Base-by-base conservation (phyloP, 345 rosid genomes). In the Salix udensis region DNA sequence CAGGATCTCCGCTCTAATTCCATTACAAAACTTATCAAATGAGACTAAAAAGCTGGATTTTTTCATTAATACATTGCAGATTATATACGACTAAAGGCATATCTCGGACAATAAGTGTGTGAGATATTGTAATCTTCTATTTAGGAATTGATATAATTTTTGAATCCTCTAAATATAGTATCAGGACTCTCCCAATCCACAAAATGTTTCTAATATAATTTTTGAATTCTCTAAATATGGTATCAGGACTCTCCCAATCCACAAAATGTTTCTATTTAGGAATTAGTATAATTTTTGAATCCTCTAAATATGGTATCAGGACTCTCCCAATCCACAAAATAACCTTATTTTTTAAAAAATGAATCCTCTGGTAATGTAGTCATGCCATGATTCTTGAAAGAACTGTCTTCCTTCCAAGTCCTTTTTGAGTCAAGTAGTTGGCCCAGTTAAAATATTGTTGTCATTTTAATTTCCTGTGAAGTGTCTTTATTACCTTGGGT, bases 401-500 rank as follows among this genome's bases (percentile, higher is more conserved):
- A 53, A 58, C 58, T 4, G 26, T 34, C 31, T 68, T 70, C 53
- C 50, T 68, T 70, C 53, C 50, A 21, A 48, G 65, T 46, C 70
- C 65, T 37, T 71, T 23, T 16, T 60, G 64, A 50, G 70, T 70
- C 68, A 71, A 64, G 28, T 65, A 10, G 71, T 36, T 65, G 53
- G 42, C 65, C 26, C 65, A 15, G 9, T 70, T 70, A 46, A 26
- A n/a, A 46, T 34, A 9, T 65, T 58, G 36, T 46, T 11, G 13
- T 16, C 40, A 68, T 40, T 76, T 76, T 44, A 44, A 44, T 62
- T 77, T 70, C 55, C 60, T 48, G 34, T 34, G 69, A 28, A 34
- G 67, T 66, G 72, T 73, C 68, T 78, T 69, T 44, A 74, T 60
- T 74, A 74, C 74, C 71, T 61, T 50, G 24, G 66, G 39, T 6